Evolutionary conservation across 208 protist species (phyloP).

Genomic region (Trypanosomatidae sp.): DNA sequence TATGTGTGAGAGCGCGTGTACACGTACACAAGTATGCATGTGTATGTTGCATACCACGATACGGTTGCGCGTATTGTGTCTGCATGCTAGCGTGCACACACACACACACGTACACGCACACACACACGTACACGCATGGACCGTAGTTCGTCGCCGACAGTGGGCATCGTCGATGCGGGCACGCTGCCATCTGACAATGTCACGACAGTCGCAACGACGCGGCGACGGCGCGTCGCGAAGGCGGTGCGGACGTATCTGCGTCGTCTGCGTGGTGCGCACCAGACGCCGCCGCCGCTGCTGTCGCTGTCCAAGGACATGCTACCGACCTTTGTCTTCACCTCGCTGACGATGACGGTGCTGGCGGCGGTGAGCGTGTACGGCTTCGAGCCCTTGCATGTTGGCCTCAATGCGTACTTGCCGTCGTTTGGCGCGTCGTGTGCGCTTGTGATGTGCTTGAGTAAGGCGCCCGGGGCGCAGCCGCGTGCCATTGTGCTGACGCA

Average conservation of each 20-base stretch:
- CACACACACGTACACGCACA: too few species aligned
- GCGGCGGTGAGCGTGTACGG: conserved; percentile 29
- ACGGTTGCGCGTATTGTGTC: too few species aligned
- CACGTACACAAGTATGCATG: too few species aligned
- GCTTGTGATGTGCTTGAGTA: conserved; percentile 31
- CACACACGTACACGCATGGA: too few species aligned
- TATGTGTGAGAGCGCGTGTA: too few species aligned
- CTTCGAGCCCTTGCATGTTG: conserved; percentile 21
- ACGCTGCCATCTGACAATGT: too few species aligned
- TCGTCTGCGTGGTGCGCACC: conserved; percentile 23
- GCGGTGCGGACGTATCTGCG: conserved; percentile 19
- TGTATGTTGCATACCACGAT: too few species aligned
- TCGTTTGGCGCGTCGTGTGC: conserved; percentile 53
- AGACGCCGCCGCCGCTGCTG: conserved; percentile 17
- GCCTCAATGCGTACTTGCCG: conserved; percentile 27
- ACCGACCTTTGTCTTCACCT: conserved; percentile 30
- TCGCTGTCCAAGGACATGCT: conserved; percentile 18
- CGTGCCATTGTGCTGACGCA: conserved; percentile 30
- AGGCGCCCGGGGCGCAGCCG: conserved; percentile 38
- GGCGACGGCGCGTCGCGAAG: too few species aligned
- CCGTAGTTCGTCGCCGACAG: too few species aligned
- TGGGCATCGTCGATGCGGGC: too few species aligned
- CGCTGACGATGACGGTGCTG: conserved; percentile 33
- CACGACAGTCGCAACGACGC: too few species aligned
- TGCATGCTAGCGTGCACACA: too few species aligned